A percentile compares a stretch with the other conserved stretches of the same genome.
Evolutionary conservation across 1,284 basidiomycete species (phyloP).

Genomic region (Sutorius eximius): DNA sequence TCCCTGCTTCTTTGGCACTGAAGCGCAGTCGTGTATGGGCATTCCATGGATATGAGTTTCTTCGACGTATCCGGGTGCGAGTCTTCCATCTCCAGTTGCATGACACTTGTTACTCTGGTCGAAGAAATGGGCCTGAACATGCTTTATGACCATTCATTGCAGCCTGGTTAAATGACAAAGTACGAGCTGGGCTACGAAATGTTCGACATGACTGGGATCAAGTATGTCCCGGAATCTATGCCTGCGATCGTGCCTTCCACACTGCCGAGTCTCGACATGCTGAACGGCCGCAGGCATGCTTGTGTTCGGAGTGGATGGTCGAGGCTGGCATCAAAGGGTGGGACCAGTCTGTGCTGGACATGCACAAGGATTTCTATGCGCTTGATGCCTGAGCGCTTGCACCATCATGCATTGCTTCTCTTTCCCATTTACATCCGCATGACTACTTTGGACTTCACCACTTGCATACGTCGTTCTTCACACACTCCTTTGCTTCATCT

Average conservation of each 20-base stretch:
- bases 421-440: neutral
- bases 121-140: neutral
- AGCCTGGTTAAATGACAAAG: constrained; percentile 11
- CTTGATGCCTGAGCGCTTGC: too few species aligned
- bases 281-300: neutral
- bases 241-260: too few species aligned
- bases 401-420: neutral
- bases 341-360: too few species aligned
- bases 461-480: too few species aligned
- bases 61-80: neutral
- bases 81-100: too few species aligned
- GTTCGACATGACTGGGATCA: neutral
- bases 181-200: constrained; percentile 11
- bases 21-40: too few species aligned
- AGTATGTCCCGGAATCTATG: neutral
- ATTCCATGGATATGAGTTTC: too few species aligned
- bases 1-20: too few species aligned
- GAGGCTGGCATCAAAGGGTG: constrained; percentile 9
- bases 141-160: constrained; percentile 9
- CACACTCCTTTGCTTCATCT: too few species aligned
- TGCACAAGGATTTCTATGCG: too few species aligned
- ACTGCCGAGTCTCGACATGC: neutral
- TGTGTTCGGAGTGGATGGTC: constrained; percentile 12
- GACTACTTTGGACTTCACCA: neutral
- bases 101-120: neutral